Conservation (phyloP, 176 grass and related monocot species). For the Lolium rigidum region DNA sequence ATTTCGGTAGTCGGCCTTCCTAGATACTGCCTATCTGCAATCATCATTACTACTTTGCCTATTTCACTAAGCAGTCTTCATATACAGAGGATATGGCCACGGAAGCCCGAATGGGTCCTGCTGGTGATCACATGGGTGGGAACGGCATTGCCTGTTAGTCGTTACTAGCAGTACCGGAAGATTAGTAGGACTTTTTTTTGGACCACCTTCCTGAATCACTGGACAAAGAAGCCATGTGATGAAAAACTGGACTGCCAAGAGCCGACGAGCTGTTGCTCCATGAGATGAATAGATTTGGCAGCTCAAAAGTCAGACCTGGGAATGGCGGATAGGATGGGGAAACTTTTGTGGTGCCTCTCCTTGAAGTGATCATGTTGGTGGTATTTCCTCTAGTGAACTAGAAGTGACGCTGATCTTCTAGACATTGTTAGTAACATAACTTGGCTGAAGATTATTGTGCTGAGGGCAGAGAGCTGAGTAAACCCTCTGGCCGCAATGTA, state of each 20-base stretch:
- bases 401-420: slow-evolving; percentile 37
- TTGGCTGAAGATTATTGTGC: slow-evolving; percentile 25
- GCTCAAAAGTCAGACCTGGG: not conserved
- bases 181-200: slow-evolving; percentile 26
- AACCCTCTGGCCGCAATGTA: not conserved
- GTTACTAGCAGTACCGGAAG: slow-evolving; percentile 24
- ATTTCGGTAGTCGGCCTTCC: not conserved
- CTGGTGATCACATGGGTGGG: slow-evolving; percentile 44
- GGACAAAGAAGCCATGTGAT: slow-evolving; percentile 31
- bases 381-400: slow-evolving; percentile 35
- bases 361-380: slow-evolving; percentile 10
- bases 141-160: slow-evolving; percentile 51
- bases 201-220: slow-evolving; percentile 27
- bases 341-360: not conserved
- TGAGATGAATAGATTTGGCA: not conserved
- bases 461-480: slow-evolving; percentile 16
- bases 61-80: slow-evolving; percentile 32
- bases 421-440: slow-evolving; percentile 35
- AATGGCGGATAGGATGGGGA: not conserved
- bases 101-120: slow-evolving; percentile 43
- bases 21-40: not conserved
- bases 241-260: slow-evolving; percentile 14
- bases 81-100: slow-evolving; percentile 52
- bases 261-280: not conserved
- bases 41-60: not conserved